Evolutionary conservation across 2,329 filamentous ascomycete genomes (phyloP), one percentile per base, ranked within the genome.

Genomic region (Keithomyces neogunnii): DNA sequence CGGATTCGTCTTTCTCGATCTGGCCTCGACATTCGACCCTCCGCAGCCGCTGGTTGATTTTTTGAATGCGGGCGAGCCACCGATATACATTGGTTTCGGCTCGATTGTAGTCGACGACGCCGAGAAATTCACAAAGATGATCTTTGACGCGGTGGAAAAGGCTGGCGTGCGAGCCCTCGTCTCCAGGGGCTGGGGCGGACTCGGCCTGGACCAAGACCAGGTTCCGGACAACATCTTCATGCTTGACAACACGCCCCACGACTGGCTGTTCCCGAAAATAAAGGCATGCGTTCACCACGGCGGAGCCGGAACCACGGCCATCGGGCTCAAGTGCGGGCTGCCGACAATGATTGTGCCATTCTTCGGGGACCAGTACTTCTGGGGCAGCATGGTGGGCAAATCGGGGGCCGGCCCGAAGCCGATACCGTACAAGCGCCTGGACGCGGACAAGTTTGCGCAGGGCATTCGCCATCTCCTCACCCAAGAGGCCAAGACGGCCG

Each of bases 351-450:
- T 89, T 30, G 83, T 90, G 2, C 86, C 86, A 0, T 90, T 90
- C 67, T 90, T 90, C 57, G 86, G 86, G 2, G 86, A 90, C 61
- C 86, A 90, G 64, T 78, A 84, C 47, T 90, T 89, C 62, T 90
- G 87, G 86, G 86, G 86, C 3, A 73, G 74, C 26, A 87, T 87
- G 80, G 75, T 89, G 1, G 75, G 74, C 4, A 78, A 74, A 33
- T 75, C 81, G 1, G 77, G 78, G 30, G 85, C 84, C 0, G 86
- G 86, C 1, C 82, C 85, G 0, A 69, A 77, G 44, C 78, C 84
- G 1, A 75, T 88, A 7, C 85, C 85, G 0, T 86, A 88, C 67
- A 88, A 88, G 66, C 67, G 76, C 8, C 66, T 90, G 2, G 81
- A 73, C 1, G 75, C 73, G 0, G 82, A 88, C 53, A 80, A 77